Evolutionary conservation across 2,329 filamentous ascomycete genomes (phyloP).

Genomic region (Tolypocladium pustulatum): DNA sequence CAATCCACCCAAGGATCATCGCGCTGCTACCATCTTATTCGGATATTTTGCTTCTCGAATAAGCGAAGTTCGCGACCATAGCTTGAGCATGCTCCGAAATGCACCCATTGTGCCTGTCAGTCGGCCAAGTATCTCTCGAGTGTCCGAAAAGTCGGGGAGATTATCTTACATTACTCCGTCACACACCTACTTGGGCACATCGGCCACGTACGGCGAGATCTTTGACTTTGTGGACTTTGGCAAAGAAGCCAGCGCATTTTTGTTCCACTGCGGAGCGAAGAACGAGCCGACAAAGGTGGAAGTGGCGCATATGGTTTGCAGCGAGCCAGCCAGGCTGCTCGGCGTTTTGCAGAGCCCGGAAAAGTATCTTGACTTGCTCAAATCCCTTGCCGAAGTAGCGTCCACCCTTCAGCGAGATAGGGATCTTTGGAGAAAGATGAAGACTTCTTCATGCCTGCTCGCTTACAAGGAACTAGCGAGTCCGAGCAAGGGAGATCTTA

Average conservation of each 20-base stretch:
- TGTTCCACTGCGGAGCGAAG: conserved; percentile 83
- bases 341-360: conserved; percentile 70
- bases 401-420: conserved; percentile 65
- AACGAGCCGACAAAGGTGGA: conserved; percentile 81
- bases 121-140: conserved; percentile 16
- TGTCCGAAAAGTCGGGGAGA: conserved; percentile 28
- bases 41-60: conserved; percentile 73
- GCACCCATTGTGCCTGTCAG: conserved; percentile 63
- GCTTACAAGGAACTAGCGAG: conserved; percentile 65
- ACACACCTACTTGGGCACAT: conserved; percentile 69
- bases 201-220: conserved; percentile 66
- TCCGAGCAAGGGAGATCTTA: conserved; percentile 33
- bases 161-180: conserved; percentile 48
- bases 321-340: conserved; percentile 72
- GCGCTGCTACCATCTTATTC: conserved; percentile 63
- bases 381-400: conserved; percentile 67
- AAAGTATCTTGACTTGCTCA: conserved; percentile 76
- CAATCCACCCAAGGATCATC: conserved; percentile 56
- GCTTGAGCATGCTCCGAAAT: conserved; percentile 49
- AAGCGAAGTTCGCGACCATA: conserved; percentile 56
- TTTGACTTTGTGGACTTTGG: conserved; percentile 98
- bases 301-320: conserved; percentile 72
- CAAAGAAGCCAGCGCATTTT: conserved; percentile 73
- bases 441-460: conserved; percentile 63
- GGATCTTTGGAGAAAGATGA: conserved; percentile 67